These are phyloP conservation scores for Chaetomiaceae sp. DNA, from an alignment of 2,329 filamentous ascomycete genomes.

Conservation along the genomic window DNA sequence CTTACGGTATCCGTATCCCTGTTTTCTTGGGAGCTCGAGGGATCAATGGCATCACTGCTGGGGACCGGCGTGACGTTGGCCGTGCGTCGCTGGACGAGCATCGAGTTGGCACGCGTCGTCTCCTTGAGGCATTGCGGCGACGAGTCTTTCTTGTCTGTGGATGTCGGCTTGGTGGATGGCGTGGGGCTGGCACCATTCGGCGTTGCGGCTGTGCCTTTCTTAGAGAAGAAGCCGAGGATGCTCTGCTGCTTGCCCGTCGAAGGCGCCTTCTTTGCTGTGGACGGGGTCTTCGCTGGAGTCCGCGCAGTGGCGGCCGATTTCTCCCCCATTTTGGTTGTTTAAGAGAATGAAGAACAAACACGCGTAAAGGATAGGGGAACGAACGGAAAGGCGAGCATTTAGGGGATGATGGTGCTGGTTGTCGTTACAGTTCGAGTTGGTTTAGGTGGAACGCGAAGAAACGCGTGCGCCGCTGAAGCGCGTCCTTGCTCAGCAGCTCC, in stretches of 20 bases:
- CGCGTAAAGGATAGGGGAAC: not conserved
- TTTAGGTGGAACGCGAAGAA: conserved; percentile 24
- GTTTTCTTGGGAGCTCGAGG: conserved; percentile 65
- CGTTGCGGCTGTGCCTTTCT: conserved; percentile 41
- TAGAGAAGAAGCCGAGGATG: conserved; percentile 77
- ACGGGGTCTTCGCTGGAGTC: conserved; percentile 35
- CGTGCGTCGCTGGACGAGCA: conserved; percentile 37
- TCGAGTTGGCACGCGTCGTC: conserved; percentile 44
- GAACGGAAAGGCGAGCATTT: not conserved
- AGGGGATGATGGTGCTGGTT: not conserved
- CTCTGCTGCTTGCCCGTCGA: conserved; percentile 60
- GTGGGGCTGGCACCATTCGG: conserved; percentile 33
- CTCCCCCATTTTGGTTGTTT: conserved; percentile 27
- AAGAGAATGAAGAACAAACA: not conserved
- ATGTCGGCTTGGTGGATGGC: conserved; percentile 27
- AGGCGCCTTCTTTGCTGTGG: conserved; percentile 39
- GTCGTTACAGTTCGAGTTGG: not conserved
- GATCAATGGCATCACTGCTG: conserved; percentile 71
- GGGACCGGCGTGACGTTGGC: conserved; percentile 65
- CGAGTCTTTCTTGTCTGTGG: conserved; percentile 26
- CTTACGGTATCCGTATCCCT: conserved; percentile 44
- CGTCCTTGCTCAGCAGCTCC: conserved; percentile 17
- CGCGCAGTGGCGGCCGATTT: conserved; percentile 29
- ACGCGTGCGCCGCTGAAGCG: conserved; percentile 24
- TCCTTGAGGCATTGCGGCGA: conserved; percentile 42